Evolutionary conservation across 2,329 filamentous ascomycete species (phyloP), one percentile per base, ranked within the genome.

Genomic region (Alternaria alternata): DNA sequence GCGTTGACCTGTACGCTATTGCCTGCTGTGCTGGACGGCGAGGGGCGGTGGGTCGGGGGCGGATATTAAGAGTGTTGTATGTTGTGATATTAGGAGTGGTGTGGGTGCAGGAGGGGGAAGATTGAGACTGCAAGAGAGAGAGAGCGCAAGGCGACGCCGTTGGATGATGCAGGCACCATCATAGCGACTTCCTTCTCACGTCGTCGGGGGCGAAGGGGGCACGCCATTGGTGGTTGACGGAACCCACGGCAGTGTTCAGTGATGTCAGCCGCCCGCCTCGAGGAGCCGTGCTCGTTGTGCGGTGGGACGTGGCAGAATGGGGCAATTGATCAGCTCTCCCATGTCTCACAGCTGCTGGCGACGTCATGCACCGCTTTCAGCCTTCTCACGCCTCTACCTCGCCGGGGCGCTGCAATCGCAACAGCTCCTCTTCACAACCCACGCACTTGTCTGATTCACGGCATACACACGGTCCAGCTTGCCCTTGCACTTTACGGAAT

Each of bases 321-420:
- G 43, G 56, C 39, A 54, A 58, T 47, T 54, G 55, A 58, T 58
- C 55, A 46, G 32, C 49, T 48, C 49, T 20, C 34, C 49, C 49
- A 34, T 48, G 56, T 43, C 44, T 36, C 43, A 24, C 52, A 39
- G 44, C 42, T 34, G 41, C 57, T 11, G 41, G 52, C 57, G 57
- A 60, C 57, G 57, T 60, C 57, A 60, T 60, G 44, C 51, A 54
- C 39, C 44, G 43, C 44, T 24, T 53, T 18, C 20, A 36, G 32
- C 46, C 32, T 38, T 26, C 18, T 11, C 30, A 20, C 36, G 22
- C 34, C 46, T 49, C 16, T 18, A 11, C 20, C 46, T 22, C 46
- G 24, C 30, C 44, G 6, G 36, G 36, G n/a, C 38, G 4, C n/a
- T 39, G 38, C n/a, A 5, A 39, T 20, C n/a, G 38, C 38, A 20